phyloP scores from a whole-genome alignment of 768 basidiomycete genomes.

The Dacryopinax spathularia region DNA sequence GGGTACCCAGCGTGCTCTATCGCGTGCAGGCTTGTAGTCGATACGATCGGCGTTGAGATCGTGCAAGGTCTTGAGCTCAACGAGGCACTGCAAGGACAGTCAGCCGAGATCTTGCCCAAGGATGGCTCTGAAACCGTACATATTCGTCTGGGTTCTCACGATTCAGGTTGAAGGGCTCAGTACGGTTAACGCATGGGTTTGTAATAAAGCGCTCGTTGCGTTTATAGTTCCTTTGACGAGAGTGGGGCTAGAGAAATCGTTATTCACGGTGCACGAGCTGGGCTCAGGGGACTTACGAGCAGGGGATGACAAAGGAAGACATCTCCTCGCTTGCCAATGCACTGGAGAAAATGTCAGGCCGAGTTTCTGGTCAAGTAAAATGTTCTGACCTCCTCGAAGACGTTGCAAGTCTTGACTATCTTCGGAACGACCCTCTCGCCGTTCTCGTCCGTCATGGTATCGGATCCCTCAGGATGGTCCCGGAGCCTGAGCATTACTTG shows the following conservation, averaged over 20 bases:
- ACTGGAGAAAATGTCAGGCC: not conserved
- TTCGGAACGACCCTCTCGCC: not conserved
- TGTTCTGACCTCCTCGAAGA: not conserved
- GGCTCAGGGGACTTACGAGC: too few relatives aligned
- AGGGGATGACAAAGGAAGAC: not conserved
- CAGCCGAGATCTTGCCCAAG: not conserved
- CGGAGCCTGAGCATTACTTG: not conserved
- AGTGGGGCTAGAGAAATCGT: not conserved
- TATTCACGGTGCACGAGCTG: too few relatives aligned
- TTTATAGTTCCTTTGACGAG: not conserved
- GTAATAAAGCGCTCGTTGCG: slow-evolving; percentile 1
- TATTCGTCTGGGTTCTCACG: not conserved
- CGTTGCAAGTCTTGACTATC: not conserved
- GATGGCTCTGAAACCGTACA: not conserved
- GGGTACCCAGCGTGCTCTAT: not conserved
- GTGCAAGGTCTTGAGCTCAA: slow-evolving; percentile 1
- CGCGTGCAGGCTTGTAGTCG: not conserved
- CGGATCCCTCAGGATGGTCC: not conserved
- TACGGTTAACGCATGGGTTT: not conserved
- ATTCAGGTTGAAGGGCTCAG: not conserved
- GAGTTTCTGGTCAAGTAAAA: not conserved
- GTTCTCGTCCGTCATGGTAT: slow-evolving; percentile 1
- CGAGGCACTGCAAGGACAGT: not conserved
- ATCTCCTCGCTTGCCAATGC: not conserved
- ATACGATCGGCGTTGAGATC: not conserved